A percentile compares a stretch with the other conserved stretches of the same genome.
Evolutionary conservation across 1,139 yeast genomes (phyloP).

Genomic region (Wickerhamomyces sp.): DNA sequence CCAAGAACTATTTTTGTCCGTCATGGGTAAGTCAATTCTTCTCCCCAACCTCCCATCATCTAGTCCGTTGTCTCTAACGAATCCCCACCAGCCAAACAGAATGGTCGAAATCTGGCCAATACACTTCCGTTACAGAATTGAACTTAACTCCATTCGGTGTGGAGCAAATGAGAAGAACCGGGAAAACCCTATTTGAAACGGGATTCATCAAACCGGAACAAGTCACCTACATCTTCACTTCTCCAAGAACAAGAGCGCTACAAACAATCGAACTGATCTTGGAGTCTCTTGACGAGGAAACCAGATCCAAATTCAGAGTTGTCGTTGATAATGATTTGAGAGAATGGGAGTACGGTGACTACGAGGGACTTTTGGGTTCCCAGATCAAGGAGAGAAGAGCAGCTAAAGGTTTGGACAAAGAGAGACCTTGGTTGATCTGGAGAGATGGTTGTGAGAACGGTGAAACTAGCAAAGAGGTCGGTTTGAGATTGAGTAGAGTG

Average conservation of each 20-base stretch:
- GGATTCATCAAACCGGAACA: slow-evolving; percentile 57
- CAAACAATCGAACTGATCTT: slow-evolving; percentile 62
- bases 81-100: slow-evolving; percentile 62
- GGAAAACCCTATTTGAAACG: slow-evolving; percentile 59
- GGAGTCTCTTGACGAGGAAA: slow-evolving; percentile 43
- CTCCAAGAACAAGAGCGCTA: slow-evolving; percentile 78
- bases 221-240: slow-evolving; percentile 61
- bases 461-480: slow-evolving; percentile 61
- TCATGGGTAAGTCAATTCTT: slow-evolving; percentile 40
- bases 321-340: slow-evolving; percentile 64
- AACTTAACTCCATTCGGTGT: slow-evolving; percentile 76
- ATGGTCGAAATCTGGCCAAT: slow-evolving; percentile 92
- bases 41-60: neutral
- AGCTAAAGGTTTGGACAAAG: slow-evolving; percentile 54
- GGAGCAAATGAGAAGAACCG: slow-evolving; percentile 69
- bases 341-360: slow-evolving; percentile 97
- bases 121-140: slow-evolving; percentile 81
- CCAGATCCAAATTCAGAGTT: slow-evolving; percentile 38
- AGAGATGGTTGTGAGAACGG: slow-evolving; percentile 91
- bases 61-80: neutral
- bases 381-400: slow-evolving; percentile 60
- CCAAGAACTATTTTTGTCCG: slow-evolving; percentile 82
- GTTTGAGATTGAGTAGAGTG: slow-evolving; percentile 62
- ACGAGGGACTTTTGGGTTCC: slow-evolving; percentile 73
- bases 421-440: slow-evolving; percentile 78